Evolutionary conservation across 2,329 filamentous ascomycete species (phyloP), one percentile per base, ranked within the genome.

Genomic region (Diaporthe batatas): DNA sequence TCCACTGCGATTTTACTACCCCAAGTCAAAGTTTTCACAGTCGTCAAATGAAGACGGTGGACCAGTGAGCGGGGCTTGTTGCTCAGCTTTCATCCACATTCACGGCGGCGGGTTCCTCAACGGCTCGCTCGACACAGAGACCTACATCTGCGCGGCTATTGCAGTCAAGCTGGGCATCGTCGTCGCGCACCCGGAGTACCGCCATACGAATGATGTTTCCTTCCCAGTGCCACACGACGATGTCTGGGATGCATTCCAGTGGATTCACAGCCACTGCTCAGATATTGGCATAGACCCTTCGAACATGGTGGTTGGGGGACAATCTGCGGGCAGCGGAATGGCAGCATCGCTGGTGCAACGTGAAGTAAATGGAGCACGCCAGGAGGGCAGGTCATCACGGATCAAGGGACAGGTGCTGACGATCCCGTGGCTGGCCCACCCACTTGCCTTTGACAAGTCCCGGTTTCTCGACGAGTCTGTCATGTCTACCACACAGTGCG

Each of bases 121-220:
- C 34, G 55, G 55, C n/a, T 58, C 55, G 34, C 55, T 58, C 34
- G 55, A 58, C 7, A 58, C 55, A 5, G 55, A 58, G 34, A 39
- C 34, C n/a, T 58, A 58, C 14, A 58, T 58, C 12, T 58, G 55
- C 55, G 55, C 55, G n/a, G 32, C 55, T 7, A 39, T 3, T 16
- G 55, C 55, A 11, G 34, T 58, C 12, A 39, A 25, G n/a, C 34
- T 58, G 1, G 55, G 12, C 12, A 58, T 58, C 21, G 55, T 58
- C 55, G 55, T 58, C 55, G 21, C 39, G 34, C 55, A 58, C 23
- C 55, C 55, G 55, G 21, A 58, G n/a, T 58, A 58, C 34, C 55
- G 55, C 21, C 55, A 58, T 8, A 58, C 55, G 16, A 58, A 58
- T 12, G 6, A 58, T 8, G 55, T 58, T 0, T 58, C 55, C n/a